A percentile compares a stretch with the other conserved stretches of the same genome.
Conservation (phyloP, 805 yeast genomes). For the Yarrowia porcina region DNA sequence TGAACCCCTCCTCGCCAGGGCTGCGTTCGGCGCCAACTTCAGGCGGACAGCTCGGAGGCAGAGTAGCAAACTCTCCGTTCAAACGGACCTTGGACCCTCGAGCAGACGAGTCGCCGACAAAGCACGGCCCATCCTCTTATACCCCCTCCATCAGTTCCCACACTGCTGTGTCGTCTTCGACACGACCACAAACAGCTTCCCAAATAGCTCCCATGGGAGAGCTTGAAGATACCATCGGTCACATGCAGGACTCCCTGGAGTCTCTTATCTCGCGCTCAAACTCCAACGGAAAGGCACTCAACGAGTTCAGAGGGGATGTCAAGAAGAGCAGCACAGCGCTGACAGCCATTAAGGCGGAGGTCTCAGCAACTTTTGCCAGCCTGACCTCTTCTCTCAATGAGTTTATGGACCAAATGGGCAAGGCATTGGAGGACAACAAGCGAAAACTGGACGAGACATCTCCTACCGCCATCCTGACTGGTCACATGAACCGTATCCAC, state of each 20-base stretch:
- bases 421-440: conserved; percentile 15
- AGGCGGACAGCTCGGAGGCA: neutral
- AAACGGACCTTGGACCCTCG: conserved; percentile 2
- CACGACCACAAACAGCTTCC: conserved; percentile 1
- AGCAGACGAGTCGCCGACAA: conserved; percentile 1
- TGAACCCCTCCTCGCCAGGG: conserved; percentile 12
- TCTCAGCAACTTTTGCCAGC: conserved; percentile 9
- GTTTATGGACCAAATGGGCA: conserved; percentile 17
- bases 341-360: neutral
- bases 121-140: neutral
- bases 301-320: conserved; percentile 19
- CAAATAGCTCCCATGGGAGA: conserved; percentile 3
- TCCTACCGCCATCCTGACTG: conserved; percentile 8
- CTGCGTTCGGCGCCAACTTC: conserved; percentile 12
- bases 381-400: neutral
- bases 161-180: neutral
- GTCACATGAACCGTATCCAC: conserved; percentile 21
- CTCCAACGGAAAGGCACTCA: conserved; percentile 21
- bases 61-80: conserved; percentile 6
- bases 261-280: conserved; percentile 17
- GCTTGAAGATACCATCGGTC: conserved; percentile 16
- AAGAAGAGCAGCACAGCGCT: conserved; percentile 14
- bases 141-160: neutral
- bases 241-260: conserved; percentile 22
- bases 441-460: conserved; percentile 14